These are phyloP conservation scores for Diplogelasinospora grovesii DNA, from an alignment of 495 filamentous ascomycete genomes.

Conservation along the genomic window DNA sequence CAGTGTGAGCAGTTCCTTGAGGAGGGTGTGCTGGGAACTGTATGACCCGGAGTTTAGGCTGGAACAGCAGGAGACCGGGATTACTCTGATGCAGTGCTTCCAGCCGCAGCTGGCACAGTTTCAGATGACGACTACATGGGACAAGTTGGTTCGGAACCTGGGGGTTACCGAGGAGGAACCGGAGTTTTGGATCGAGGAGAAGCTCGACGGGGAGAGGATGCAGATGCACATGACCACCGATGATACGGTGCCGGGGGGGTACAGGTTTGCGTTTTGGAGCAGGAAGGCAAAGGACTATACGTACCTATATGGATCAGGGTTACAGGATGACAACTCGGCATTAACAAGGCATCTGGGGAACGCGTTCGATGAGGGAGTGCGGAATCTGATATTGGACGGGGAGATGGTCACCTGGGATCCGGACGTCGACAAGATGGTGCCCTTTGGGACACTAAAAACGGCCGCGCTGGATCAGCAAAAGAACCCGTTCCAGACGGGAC, in stretches of 20 bases:
- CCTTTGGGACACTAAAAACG: conserved; percentile 90
- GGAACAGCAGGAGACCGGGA: conserved; percentile 65
- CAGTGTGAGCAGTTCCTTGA: conserved; percentile 82
- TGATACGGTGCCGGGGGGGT: conserved; percentile 56
- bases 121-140: conserved; percentile 73
- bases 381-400: conserved; percentile 84
- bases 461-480: conserved; percentile 76
- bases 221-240: conserved; percentile 90
- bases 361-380: conserved; percentile 71
- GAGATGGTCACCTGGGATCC: conserved; percentile 99
- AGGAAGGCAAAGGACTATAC: conserved; percentile 96
- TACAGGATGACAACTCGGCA: conserved; percentile 69
- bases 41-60: conserved; percentile 69
- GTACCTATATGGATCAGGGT: conserved; percentile 78
- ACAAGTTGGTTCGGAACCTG: conserved; percentile 74
- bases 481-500: conserved; percentile 64
- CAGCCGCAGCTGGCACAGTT: conserved; percentile 96
- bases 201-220: conserved; percentile 94
- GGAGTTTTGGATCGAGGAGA: conserved; percentile 96
- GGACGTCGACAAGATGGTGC: conserved; percentile 73
- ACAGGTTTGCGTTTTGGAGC: conserved; percentile 84
- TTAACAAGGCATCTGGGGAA: conserved; percentile 72
- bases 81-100: conserved; percentile 89
- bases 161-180: conserved; percentile 59
- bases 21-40: conserved; percentile 93